A percentile compares a stretch with the other conserved stretches of the same genome.
Conservation (phyloP, 306 rosid species). For the Dalbergia oliveri region DNA sequence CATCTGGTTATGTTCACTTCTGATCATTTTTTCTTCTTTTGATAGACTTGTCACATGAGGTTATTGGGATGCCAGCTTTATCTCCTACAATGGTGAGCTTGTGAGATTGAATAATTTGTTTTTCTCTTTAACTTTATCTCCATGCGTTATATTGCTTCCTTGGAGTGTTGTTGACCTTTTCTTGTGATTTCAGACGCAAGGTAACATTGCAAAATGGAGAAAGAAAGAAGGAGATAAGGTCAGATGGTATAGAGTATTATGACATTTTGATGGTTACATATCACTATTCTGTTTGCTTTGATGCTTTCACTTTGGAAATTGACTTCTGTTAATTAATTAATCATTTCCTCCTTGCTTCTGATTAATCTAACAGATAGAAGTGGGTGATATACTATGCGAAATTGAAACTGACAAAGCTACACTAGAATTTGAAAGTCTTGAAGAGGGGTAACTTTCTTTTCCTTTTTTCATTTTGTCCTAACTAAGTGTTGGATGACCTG, state of each 20-base stretch:
- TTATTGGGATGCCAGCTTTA: conserved; percentile 92
- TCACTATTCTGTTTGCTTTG: conserved; percentile 41
- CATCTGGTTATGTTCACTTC: conserved; percentile 23
- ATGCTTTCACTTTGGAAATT: conserved; percentile 38
- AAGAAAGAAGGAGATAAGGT: conserved; percentile 99
- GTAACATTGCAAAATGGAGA: conserved; percentile 89
- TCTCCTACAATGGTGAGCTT: conserved; percentile 97
- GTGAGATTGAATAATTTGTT: conserved; percentile 7
- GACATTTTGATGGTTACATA: conserved; percentile 44
- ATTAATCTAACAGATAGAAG: conserved; percentile 76
- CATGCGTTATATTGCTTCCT: conserved; percentile 43
- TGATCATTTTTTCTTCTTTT: conserved; percentile 30
- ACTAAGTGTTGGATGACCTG: conserved; percentile 30
- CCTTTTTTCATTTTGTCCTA: conserved; percentile 3
- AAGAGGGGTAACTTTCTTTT: conserved; percentile 82
- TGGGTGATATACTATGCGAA: conserved; percentile 92
- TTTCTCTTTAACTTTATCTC: conserved; percentile 9
- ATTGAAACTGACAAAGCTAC: conserved; percentile 99
- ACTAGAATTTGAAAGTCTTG: conserved; percentile 93
- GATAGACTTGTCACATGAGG: conserved; percentile 73
- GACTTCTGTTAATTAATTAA: conserved; percentile 35
- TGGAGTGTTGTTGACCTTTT: conserved; percentile 41
- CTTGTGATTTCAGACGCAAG: conserved; percentile 76
- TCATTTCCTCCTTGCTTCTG: conserved; percentile 48
- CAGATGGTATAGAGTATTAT: conserved; percentile 46